phyloP scores from a whole-genome alignment of 345 rosid genomes.

The Iberis pinnata region DNA sequence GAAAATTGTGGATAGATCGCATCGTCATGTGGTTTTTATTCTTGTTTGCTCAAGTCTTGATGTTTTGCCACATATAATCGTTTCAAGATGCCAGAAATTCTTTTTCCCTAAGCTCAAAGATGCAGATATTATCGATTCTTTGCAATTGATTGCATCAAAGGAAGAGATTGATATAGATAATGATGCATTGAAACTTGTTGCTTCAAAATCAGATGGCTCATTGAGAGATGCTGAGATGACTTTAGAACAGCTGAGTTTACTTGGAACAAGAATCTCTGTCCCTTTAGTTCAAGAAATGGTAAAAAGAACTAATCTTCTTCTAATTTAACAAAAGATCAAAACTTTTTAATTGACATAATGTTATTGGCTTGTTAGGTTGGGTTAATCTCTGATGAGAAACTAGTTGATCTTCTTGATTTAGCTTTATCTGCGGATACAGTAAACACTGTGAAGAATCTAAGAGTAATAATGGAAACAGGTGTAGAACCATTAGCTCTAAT shows the following conservation, averaged over 20 bases:
- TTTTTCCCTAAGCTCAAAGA: slow-evolving; percentile 92
- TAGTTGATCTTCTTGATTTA: slow-evolving; percentile 97
- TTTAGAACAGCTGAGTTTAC: slow-evolving; percentile 82
- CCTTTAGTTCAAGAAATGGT: slow-evolving; percentile 94
- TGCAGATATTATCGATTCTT: slow-evolving; percentile 64
- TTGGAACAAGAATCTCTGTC: slow-evolving; percentile 79
- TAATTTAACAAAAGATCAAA: neutral
- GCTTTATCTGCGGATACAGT: slow-evolving; percentile 98
- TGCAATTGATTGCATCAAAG: slow-evolving; percentile 68
- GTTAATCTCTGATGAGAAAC: slow-evolving; percentile 86
- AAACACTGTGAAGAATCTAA: slow-evolving; percentile 87
- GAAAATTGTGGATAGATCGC: slow-evolving; percentile 73
- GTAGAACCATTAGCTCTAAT: slow-evolving; percentile 92
- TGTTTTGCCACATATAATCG: slow-evolving; percentile 78
- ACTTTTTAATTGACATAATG: neutral
- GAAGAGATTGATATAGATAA: slow-evolving; percentile 66
- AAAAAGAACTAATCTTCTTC: neutral
- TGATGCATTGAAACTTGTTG: slow-evolving; percentile 82
- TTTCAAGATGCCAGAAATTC: slow-evolving; percentile 94
- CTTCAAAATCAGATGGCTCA: slow-evolving; percentile 96
- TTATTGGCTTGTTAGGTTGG: slow-evolving; percentile 58
- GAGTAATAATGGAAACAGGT: slow-evolving; percentile 87
- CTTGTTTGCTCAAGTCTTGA: slow-evolving; percentile 88
- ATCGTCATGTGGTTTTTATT: slow-evolving; percentile 68
- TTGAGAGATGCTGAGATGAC: slow-evolving; percentile 97